Base-by-base conservation (phyloP, 345 rosid species). In the Pistacia integerrima region DNA sequence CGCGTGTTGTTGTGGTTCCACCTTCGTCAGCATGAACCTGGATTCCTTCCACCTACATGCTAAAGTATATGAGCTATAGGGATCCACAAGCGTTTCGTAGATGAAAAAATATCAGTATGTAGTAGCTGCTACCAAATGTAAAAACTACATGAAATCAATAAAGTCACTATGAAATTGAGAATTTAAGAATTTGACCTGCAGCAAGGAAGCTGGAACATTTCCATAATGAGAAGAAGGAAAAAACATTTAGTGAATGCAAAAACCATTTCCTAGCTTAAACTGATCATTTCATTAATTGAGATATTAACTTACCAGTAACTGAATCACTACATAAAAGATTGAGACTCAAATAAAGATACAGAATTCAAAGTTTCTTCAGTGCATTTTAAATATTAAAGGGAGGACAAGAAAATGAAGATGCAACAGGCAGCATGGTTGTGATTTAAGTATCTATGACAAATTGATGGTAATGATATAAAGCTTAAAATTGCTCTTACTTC, bases 21-120 rank as follows among this genome's bases (percentile, higher is more conserved):
- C 91, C 94, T 83, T 88, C 94, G 76, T 90, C 91, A 3, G 90
- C 87, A 78, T 88, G 86, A 74, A 90, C 92, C 85, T 88, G 84
- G 72, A 88, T 90, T 64, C 92, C 92, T 81, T 87, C 94, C 68
- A 88, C 92, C 92, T 87, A 85, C 79, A 77, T 8, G 51, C 38
- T 14, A 46, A 17, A 30, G 52, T 69, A 73, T 25, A 78, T 73
- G 61, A 61, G 46, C 59, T 61, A 61, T 11, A 46, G 58, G 5
- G 58, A 12, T 22, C 35, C 46, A 48, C 7, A 61, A 28, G 46
- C 28, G 64, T 17, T 62, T 48, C 49, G 16, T 35, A 73, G 17
- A 73, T 28, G 17, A 36, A 59, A 57, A 58, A 44, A n/a, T 36
- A 22, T 28, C 1, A 55, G 66, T 36, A 22, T 38, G 14, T 16